A percentile compares a stretch with the other conserved stretches of the same genome.
Evolutionary conservation across 2,329 filamentous ascomycete genomes (phyloP).

Genomic region (Colletotrichum gloeosporioides): DNA sequence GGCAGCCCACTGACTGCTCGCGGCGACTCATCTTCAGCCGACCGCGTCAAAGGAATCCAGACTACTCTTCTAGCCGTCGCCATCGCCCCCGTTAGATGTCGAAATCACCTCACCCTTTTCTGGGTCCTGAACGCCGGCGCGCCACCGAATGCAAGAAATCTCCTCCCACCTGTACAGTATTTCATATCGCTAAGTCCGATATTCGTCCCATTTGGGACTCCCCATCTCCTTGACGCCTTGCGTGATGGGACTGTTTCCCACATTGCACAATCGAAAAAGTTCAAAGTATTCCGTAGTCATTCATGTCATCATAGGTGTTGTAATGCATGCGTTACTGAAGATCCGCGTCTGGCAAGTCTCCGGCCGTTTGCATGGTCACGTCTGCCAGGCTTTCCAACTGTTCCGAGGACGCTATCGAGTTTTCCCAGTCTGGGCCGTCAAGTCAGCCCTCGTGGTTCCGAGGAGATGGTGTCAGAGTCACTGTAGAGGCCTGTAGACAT

Average conservation of each 20-base stretch:
- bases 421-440: slow-evolving; percentile 56
- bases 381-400: slow-evolving; percentile 57
- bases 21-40: not conserved
- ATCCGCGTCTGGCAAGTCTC: slow-evolving; percentile 43
- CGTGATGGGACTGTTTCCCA: slow-evolving; percentile 9
- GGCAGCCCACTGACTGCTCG: not conserved
- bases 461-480: slow-evolving; percentile 40
- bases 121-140: slow-evolving; percentile 10
- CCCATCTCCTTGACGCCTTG: slow-evolving; percentile 15
- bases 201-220: not conserved
- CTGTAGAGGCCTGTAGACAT: slow-evolving; percentile 42
- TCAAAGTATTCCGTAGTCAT: slow-evolving; percentile 7
- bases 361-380: slow-evolving; percentile 45
- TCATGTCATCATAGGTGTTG: slow-evolving; percentile 13
- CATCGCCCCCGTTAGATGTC: not conserved
- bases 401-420: slow-evolving; percentile 60
- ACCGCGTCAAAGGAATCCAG: not conserved
- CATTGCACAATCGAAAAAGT: not conserved
- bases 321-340: slow-evolving; percentile 25
- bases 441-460: slow-evolving; percentile 39
- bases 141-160: slow-evolving; percentile 17
- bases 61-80: not conserved
- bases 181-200: not conserved
- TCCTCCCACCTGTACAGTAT: slow-evolving; percentile 1
- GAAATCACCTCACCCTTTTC: not conserved